Evolutionary conservation across 2,329 filamentous ascomycete genomes (phyloP).

Genomic region (Coniochaeta sp.): DNA sequence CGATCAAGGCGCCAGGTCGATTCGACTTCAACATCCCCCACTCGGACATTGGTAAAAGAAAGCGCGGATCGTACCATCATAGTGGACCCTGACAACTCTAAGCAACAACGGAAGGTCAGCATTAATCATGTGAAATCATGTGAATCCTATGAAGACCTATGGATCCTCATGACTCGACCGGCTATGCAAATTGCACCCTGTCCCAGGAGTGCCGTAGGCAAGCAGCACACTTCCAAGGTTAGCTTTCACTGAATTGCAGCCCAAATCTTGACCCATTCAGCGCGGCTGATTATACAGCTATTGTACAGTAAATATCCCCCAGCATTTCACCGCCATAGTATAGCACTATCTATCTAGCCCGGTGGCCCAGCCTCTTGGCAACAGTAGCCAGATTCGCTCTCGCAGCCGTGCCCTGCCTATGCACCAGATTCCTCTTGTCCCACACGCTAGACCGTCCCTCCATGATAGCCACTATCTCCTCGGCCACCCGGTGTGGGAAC

Average conservation of each 20-base stretch:
- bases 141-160: background rate
- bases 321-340: background rate
- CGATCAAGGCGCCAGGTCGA: too few species aligned
- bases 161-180: background rate
- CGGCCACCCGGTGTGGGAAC: constrained; percentile 71
- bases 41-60: too few species aligned
- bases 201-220: background rate
- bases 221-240: background rate
- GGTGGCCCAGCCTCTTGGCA: constrained; percentile 23
- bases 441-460: constrained; percentile 80
- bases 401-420: constrained; percentile 72
- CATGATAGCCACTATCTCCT: constrained; percentile 80
- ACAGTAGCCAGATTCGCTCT: constrained; percentile 60
- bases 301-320: background rate
- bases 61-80: background rate
- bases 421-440: constrained; percentile 70
- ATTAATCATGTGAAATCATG: background rate
- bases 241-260: background rate
- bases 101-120: background rate
- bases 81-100: background rate
- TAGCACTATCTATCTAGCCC: constrained; percentile 1
- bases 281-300: background rate
- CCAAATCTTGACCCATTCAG: background rate
- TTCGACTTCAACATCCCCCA: too few species aligned
- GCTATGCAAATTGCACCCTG: background rate